phyloP scores from a whole-genome alignment of 106 monocot species.

The Xerophyta viscosa region DNA sequence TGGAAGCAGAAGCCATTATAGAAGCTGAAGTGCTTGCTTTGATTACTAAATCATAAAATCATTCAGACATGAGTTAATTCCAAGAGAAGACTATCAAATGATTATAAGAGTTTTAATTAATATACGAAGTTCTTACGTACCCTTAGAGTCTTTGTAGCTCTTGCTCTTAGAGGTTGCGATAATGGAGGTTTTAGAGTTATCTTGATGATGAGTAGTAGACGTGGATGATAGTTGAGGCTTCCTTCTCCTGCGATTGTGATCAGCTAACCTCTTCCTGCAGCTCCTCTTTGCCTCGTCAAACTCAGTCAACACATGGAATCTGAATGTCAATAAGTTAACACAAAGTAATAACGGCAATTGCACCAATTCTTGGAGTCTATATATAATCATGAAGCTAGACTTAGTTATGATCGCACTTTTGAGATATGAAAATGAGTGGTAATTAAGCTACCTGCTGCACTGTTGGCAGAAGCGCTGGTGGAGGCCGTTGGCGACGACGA shows the following conservation, averaged over 20 bases:
- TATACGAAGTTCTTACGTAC: no score
- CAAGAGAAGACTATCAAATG: no score
- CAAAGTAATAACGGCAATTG: background rate
- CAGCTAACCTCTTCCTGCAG: constrained; percentile 42
- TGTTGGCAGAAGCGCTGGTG: constrained; percentile 54
- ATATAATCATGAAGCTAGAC: background rate
- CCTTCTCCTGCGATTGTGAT: constrained; percentile 53
- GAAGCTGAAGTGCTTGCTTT: no score
- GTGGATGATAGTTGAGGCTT: constrained; percentile 20
- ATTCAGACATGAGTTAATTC: no score
- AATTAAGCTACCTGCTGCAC: constrained; percentile 27
- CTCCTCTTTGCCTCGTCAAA: constrained; percentile 51
- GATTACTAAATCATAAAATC: no score
- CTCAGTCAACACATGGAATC: constrained; percentile 42
- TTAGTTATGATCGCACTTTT: background rate
- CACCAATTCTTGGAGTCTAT: background rate
- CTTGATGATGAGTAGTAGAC: background rate
- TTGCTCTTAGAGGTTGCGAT: background rate
- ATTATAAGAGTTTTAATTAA: no score
- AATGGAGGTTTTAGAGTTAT: background rate
- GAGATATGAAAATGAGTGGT: background rate
- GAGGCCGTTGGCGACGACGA: constrained; percentile 28
- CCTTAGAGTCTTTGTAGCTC: constrained; percentile 6
- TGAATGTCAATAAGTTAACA: constrained; percentile 7
- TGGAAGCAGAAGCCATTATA: no score